A percentile compares a stretch with the other conserved stretches of the same genome.
phyloP scores from a whole-genome alignment of 306 rosid genomes.

The Pueraria montana region DNA sequence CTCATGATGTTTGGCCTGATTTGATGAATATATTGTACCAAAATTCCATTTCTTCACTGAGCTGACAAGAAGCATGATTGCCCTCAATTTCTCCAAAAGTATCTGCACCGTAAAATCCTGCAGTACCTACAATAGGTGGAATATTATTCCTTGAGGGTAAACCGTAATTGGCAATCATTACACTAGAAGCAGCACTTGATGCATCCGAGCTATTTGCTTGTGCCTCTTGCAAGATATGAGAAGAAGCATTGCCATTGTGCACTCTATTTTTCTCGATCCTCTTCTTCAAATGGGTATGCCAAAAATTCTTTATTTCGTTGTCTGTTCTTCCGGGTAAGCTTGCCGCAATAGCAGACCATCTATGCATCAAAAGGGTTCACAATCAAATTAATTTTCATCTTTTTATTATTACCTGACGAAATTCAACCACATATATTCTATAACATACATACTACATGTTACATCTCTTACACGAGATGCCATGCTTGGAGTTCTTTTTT shows the following conservation, averaged over 20 bases:
- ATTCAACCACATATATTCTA: too few relatives aligned
- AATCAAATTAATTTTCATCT: not conserved
- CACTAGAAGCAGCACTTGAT: slow-evolving; percentile 32
- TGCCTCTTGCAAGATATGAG: slow-evolving; percentile 30
- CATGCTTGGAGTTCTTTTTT: too few relatives aligned
- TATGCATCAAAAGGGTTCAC: slow-evolving; percentile 32
- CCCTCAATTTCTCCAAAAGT: slow-evolving; percentile 42
- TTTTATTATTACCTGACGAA: not conserved
- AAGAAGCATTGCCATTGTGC: slow-evolving; percentile 15
- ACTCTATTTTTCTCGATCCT: slow-evolving; percentile 45
- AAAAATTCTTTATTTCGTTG: slow-evolving; percentile 89
- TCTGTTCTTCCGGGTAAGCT: slow-evolving; percentile 93
- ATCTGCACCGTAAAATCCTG: slow-evolving; percentile 34
- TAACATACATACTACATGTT: not conserved
- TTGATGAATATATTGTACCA: slow-evolving; percentile 61
- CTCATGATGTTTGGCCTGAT: slow-evolving; percentile 52
- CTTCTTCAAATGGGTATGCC: slow-evolving; percentile 98
- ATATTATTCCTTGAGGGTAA: slow-evolving; percentile 32
- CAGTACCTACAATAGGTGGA: not conserved
- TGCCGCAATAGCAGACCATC: slow-evolving; percentile 97
- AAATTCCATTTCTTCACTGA: slow-evolving; percentile 65
- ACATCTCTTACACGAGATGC: too few relatives aligned
- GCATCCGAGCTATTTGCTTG: slow-evolving; percentile 22
- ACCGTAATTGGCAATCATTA: slow-evolving; percentile 20
- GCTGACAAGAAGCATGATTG: slow-evolving; percentile 38